A percentile compares a stretch with the other conserved stretches of the same genome.
These are phyloP conservation scores for Lathyrus tuberosus DNA, from an alignment of 306 rosid species.

Conservation along the genomic window DNA sequence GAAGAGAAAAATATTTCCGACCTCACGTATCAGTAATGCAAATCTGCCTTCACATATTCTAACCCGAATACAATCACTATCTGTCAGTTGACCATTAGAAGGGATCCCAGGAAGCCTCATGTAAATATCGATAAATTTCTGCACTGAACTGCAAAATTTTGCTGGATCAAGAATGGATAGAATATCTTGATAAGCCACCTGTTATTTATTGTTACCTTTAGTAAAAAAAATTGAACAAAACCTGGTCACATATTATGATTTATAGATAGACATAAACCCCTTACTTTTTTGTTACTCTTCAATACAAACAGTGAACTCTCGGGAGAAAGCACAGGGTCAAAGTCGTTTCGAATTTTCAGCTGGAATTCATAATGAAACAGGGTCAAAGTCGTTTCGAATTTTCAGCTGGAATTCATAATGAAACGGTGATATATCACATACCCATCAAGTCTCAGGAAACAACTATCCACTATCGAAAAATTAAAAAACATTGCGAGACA, in stretches of 20 bases:
- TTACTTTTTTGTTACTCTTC: slow-evolving; percentile 91
- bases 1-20: slow-evolving; percentile 34
- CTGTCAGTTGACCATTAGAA: slow-evolving; percentile 79
- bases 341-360: slow-evolving; percentile 99
- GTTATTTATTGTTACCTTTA: slow-evolving; percentile 44
- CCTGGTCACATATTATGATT: slow-evolving; percentile 24
- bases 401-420: slow-evolving; percentile 72
- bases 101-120: slow-evolving; percentile 93
- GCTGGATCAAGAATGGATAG: slow-evolving; percentile 86
- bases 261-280: slow-evolving; percentile 33
- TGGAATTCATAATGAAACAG: slow-evolving; percentile 54
- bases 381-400: slow-evolving; percentile 99
- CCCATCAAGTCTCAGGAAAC: slow-evolving; percentile 30
- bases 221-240: slow-evolving; percentile 33
- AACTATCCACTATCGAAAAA: slow-evolving; percentile 23
- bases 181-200: slow-evolving; percentile 93
- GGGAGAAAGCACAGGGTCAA: slow-evolving; percentile 97
- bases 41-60: slow-evolving; percentile 99
- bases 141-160: slow-evolving; percentile 93
- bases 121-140: slow-evolving; percentile 91
- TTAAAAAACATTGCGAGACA: slow-evolving; percentile 21
- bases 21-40: slow-evolving; percentile 96
- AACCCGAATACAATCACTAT: slow-evolving; percentile 93
- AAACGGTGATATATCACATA: slow-evolving; percentile 21
- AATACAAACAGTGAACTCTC: slow-evolving; percentile 97